A percentile compares a stretch with the other conserved stretches of the same genome.
phyloP scores from a whole-genome alignment of 2,329 filamentous ascomycete species.

The Xylariaceae sp. region DNA sequence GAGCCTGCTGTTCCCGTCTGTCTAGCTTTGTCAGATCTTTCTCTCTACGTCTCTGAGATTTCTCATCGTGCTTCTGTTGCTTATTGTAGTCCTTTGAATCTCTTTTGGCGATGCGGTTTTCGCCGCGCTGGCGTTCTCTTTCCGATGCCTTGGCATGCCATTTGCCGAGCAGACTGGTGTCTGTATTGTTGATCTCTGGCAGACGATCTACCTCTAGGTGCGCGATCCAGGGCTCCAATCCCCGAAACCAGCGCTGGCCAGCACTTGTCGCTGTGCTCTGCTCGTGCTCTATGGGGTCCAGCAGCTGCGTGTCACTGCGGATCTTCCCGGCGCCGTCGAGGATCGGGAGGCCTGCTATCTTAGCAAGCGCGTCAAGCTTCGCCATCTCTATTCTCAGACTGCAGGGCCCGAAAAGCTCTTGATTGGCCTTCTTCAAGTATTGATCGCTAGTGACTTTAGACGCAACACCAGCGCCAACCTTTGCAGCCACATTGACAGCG shows the following conservation, averaged over 20 bases:
- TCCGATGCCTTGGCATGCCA: constrained; percentile 9
- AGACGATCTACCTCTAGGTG: constrained; percentile 6
- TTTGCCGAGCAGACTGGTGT: constrained; percentile 6
- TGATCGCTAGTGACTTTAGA: constrained; percentile 8
- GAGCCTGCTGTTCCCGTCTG: constrained; percentile 3
- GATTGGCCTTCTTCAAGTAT: constrained; percentile 7
- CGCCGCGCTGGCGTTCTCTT: constrained; percentile 2
- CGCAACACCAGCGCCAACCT: constrained; percentile 1
- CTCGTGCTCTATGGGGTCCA: constrained; percentile 3
- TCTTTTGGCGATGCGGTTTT: constrained; percentile 5
- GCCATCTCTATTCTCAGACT: constrained; percentile 12
- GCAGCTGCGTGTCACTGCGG: not conserved
- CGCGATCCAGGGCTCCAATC: constrained; percentile 8
- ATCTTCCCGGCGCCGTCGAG: constrained; percentile 5
- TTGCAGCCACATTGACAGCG: constrained; percentile 2
- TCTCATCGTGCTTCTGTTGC: constrained; percentile 3
- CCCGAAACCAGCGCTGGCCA: constrained; percentile 6
- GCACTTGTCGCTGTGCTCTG: constrained; percentile 1
- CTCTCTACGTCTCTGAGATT: constrained; percentile 3
- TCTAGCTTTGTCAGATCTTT: constrained; percentile 8
- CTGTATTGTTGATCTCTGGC: constrained; percentile 4
- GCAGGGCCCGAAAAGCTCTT: constrained; percentile 6
- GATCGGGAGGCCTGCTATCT: constrained; percentile 8
- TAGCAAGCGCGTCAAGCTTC: constrained; percentile 11
- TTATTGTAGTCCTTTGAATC: constrained; percentile 5